Evolutionary conservation across 164 flowering plant genomes (phyloP).

Genomic region (Aristolochia californica): DNA sequence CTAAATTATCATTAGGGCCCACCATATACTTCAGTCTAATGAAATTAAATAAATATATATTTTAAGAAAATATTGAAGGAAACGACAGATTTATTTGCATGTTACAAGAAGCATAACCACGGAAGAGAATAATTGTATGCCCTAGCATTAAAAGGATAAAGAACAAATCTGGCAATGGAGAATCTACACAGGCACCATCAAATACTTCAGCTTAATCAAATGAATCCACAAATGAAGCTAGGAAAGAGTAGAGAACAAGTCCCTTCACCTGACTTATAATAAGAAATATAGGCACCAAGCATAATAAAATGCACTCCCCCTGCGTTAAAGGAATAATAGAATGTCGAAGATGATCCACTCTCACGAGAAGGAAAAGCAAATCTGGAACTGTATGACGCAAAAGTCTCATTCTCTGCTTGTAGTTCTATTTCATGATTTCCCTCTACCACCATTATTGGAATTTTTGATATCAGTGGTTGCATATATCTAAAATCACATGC

Average conservation of each 20-base stretch:
- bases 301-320: conserved; percentile 92
- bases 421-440: conserved; percentile 91
- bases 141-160: no score
- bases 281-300: conserved; percentile 77
- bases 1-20: no score
- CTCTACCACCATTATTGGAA: conserved; percentile 89
- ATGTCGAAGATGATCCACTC: conserved; percentile 66
- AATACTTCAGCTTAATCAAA: no score
- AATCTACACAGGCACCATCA: no score
- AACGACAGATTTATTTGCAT: no score
- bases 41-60: no score
- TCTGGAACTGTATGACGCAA: conserved; percentile 75
- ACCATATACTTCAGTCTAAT: no score
- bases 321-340: conserved; percentile 89
- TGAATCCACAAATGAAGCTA: neutral
- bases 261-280: conserved; percentile 43
- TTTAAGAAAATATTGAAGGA: no score
- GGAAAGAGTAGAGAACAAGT: neutral
- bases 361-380: conserved; percentile 82
- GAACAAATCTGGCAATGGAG: no score
- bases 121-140: no score
- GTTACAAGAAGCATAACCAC: no score
- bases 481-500: conserved; percentile 47
- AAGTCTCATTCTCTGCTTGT: conserved; percentile 51
- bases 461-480: conserved; percentile 71